These are phyloP conservation scores for Acer yangbiense DNA, from an alignment of 345 rosid species.

Conservation along the genomic window DNA sequence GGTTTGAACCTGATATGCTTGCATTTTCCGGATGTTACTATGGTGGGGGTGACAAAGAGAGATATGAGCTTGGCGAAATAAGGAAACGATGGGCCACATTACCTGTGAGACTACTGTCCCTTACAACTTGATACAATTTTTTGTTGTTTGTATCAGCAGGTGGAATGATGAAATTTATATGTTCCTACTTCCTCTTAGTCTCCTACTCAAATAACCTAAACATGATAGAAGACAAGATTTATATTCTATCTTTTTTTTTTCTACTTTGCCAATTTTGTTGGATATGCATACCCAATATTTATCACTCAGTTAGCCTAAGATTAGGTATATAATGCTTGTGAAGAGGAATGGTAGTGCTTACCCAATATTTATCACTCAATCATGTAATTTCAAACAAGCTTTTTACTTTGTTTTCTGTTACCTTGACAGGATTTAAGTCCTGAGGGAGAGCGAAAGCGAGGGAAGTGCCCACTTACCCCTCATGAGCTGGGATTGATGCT, in stretches of 20 bases:
- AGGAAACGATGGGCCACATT: constrained; percentile 96
- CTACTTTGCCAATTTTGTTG: not conserved
- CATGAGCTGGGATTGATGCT: constrained; percentile 96
- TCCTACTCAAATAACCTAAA: not conserved
- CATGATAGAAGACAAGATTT: not conserved
- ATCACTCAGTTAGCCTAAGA: not conserved
- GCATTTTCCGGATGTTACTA: constrained; percentile 99
- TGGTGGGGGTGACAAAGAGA: constrained; percentile 99
- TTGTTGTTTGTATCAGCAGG: constrained; percentile 1
- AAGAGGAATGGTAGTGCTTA: not conserved
- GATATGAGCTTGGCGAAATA: constrained; percentile 82
- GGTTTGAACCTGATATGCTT: constrained; percentile 99
- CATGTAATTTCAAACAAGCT: not conserved
- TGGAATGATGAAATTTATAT: not conserved
- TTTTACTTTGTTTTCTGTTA: constrained; percentile 4
- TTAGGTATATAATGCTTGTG: not conserved
- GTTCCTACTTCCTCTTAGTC: too few relatives aligned
- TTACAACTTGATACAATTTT: constrained; percentile 4
- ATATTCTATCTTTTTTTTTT: not conserved
- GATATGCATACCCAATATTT: not conserved
- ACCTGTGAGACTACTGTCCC: constrained; percentile 67
- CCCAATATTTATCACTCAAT: not conserved
- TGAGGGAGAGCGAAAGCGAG: constrained; percentile 84
- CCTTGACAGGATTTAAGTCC: constrained; percentile 77
- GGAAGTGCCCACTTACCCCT: constrained; percentile 97